Conservation (phyloP, 2,329 filamentous ascomycete species). For the Lecanicillium sp. region DNA sequence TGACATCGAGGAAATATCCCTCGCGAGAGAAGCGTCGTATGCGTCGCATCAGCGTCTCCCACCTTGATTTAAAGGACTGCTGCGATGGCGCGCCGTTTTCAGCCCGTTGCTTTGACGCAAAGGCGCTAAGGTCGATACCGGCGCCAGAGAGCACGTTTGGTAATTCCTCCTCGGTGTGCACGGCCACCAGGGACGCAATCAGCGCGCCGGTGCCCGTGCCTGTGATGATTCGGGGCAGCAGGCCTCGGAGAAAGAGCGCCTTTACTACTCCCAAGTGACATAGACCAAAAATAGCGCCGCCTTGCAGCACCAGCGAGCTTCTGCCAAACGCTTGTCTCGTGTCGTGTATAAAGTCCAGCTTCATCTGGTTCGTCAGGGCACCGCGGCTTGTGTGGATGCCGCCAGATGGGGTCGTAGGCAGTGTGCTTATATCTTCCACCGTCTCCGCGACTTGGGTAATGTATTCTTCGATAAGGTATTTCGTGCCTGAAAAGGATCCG, state of each 20-base stretch:
- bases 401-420: constrained; percentile 47
- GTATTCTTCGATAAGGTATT: constrained; percentile 86
- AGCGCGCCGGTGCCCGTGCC: constrained; percentile 86
- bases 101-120: constrained; percentile 37
- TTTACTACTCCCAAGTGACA: constrained; percentile 89
- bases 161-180: constrained; percentile 81
- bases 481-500: constrained; percentile 79
- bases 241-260: constrained; percentile 69
- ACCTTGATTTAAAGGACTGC: constrained; percentile 33
- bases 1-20: constrained; percentile 78
- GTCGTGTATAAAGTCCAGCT: constrained; percentile 80
- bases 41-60: constrained; percentile 58
- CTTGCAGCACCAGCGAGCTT: constrained; percentile 78
- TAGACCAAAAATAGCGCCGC: constrained; percentile 83
- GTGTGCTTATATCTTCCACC: constrained; percentile 64
- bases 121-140: constrained; percentile 76
- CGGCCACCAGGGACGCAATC: constrained; percentile 80
- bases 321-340: constrained; percentile 82
- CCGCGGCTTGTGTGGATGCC: constrained; percentile 24
- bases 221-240: constrained; percentile 84
- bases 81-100: constrained; percentile 24
- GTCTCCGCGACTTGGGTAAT: constrained; percentile 76
- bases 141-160: constrained; percentile 69
- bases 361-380: constrained; percentile 61
- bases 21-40: constrained; percentile 62